Conservation (phyloP, 805 yeast species). For the Komagataella ulmi region DNA sequence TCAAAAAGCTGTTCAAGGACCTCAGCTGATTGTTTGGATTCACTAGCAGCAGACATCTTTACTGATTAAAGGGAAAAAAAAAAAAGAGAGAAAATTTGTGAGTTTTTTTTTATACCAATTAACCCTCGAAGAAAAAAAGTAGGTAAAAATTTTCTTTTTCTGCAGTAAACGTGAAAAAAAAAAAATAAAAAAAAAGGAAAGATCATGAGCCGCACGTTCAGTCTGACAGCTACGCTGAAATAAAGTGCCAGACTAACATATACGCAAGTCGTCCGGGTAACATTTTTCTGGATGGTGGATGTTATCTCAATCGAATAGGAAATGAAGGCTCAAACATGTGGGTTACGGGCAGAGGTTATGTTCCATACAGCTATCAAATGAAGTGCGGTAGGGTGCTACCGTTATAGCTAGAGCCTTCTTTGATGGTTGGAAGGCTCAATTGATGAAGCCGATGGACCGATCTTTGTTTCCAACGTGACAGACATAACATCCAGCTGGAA, state of each 20-base stretch:
- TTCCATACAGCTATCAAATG: background rate
- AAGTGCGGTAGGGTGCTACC: too few species aligned
- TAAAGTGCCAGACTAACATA: background rate
- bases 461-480: background rate
- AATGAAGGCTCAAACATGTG: background rate
- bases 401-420: background rate
- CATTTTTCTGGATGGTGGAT: background rate
- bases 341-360: background rate
- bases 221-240: background rate
- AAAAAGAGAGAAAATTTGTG: background rate
- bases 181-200: background rate
- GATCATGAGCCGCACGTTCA: background rate
- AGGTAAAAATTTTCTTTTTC: background rate
- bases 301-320: background rate
- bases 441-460: background rate
- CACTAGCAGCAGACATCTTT: slow-evolving; percentile 25
- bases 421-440: background rate
- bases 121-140: background rate
- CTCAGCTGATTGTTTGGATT: slow-evolving; percentile 52
- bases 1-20: slow-evolving; percentile 89
- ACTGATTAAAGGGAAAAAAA: background rate
- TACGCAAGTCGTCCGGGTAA: background rate
- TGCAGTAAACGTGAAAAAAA: background rate
- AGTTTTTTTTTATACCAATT: background rate
- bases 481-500: background rate